These are phyloP conservation scores for Barnettozyma populi DNA, from an alignment of 805 yeast genomes.

Conservation along the genomic window DNA sequence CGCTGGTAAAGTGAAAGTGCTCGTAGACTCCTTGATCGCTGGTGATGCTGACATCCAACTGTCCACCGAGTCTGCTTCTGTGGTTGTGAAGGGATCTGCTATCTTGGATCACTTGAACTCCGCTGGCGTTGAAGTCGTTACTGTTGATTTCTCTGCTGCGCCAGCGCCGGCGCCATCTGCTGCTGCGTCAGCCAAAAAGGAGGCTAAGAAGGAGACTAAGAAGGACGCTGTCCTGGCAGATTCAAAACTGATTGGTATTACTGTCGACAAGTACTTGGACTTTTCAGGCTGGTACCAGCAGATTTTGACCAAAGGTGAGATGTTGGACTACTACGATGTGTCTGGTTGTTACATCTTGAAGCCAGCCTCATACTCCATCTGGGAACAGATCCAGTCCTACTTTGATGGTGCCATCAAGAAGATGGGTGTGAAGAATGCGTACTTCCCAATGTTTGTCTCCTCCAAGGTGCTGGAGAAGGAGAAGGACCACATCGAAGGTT, in stretches of 20 bases:
- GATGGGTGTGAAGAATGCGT: conserved; percentile 89
- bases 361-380: conserved; percentile 88
- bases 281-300: conserved; percentile 98
- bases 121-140: conserved; percentile 45
- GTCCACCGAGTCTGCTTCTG: conserved; percentile 48
- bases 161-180: conserved; percentile 28
- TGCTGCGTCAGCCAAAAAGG: not conserved
- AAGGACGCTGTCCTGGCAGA: conserved; percentile 52
- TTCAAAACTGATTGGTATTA: conserved; percentile 91
- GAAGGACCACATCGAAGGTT: conserved; percentile 98
- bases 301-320: conserved; percentile 92
- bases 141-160: conserved; percentile 50
- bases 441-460: conserved; percentile 98
- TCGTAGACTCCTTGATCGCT: conserved; percentile 48
- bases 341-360: conserved; percentile 98
- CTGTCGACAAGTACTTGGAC: conserved; percentile 86
- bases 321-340: conserved; percentile 97
- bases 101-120: conserved; percentile 42
- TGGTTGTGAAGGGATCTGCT: conserved; percentile 41
- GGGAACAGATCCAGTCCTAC: conserved; percentile 92
- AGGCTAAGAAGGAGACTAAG: not conserved
- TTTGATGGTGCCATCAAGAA: conserved; percentile 77
- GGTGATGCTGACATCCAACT: conserved; percentile 35
- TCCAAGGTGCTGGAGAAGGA: conserved; percentile 90
- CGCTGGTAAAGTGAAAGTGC: conserved; percentile 54